Conservation (phyloP, 2,329 filamentous ascomycete genomes). For the Penicillium olsonii region DNA sequence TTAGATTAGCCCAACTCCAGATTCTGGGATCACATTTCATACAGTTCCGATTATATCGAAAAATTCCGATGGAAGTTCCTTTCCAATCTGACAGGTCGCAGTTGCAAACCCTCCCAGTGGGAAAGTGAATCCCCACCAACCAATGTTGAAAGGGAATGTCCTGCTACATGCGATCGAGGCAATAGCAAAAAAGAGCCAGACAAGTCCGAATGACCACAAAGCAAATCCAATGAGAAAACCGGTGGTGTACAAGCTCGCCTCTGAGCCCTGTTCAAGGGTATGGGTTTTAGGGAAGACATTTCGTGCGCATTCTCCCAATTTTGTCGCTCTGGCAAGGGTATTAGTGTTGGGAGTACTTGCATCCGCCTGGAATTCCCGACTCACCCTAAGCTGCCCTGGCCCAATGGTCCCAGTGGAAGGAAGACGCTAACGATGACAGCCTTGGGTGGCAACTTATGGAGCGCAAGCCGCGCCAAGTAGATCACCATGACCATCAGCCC, state of each 20-base stretch:
- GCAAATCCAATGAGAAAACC: constrained; percentile 41
- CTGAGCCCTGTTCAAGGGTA: constrained; percentile 32
- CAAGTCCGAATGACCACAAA: constrained; percentile 43
- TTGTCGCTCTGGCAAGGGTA: constrained; percentile 41
- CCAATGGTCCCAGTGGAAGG: constrained; percentile 66
- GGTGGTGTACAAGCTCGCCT: constrained; percentile 35
- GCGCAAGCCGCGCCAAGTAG: constrained; percentile 68
- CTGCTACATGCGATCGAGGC: constrained; percentile 36
- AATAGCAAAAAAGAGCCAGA: constrained; percentile 43
- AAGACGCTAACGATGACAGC: constrained; percentile 71
- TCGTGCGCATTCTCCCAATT: constrained; percentile 52
- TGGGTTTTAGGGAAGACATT: constrained; percentile 36
- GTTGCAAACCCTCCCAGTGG: constrained; percentile 60
- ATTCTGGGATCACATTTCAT: constrained; percentile 13
- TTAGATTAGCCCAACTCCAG: constrained; percentile 1
- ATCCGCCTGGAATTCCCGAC: neutral
- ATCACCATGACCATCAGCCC: constrained; percentile 66
- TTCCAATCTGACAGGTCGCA: constrained; percentile 45
- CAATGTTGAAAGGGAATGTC: constrained; percentile 62
- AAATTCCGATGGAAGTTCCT: constrained; percentile 56
- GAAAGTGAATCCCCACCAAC: constrained; percentile 65
- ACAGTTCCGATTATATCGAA: constrained; percentile 59
- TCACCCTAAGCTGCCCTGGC: constrained; percentile 63
- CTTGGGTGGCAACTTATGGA: constrained; percentile 68
- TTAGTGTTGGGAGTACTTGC: neutral